Percentiles rank a stretch among this genome's conserved stretches.
Evolutionary conservation across 768 basidiomycete genomes (phyloP).

Genomic region (Kondoa subrosea): DNA sequence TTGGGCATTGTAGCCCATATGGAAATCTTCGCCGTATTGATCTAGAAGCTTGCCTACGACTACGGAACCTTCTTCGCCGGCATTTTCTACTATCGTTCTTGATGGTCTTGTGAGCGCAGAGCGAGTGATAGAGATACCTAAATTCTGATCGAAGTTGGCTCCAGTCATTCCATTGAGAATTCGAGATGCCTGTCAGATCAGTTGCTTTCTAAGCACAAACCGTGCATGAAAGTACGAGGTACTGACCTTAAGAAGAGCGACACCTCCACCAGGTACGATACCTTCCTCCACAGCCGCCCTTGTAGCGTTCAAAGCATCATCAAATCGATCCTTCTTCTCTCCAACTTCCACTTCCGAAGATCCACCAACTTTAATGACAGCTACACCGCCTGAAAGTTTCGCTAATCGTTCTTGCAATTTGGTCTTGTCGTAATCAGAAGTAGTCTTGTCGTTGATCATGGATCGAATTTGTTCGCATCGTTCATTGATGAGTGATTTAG

Average conservation of each 20-base stretch:
- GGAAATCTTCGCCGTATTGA: slow-evolving; percentile 52
- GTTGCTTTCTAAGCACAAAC: not conserved
- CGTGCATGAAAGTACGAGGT: not conserved
- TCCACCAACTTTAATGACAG: slow-evolving; percentile 96
- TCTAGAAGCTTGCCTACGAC: slow-evolving; percentile 72
- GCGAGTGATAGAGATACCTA: slow-evolving; percentile 82
- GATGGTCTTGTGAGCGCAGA: slow-evolving; percentile 64
- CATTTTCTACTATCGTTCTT: slow-evolving; percentile 78
- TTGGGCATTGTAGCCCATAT: slow-evolving; percentile 80
- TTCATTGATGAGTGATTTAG: slow-evolving; percentile 72
- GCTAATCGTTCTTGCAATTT: slow-evolving; percentile 95
- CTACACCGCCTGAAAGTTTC: slow-evolving; percentile 88
- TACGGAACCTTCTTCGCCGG: slow-evolving; percentile 82
- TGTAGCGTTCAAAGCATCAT: slow-evolving; percentile 74
- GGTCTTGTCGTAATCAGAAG: slow-evolving; percentile 79
- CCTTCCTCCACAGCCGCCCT: slow-evolving; percentile 97
- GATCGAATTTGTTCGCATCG: slow-evolving; percentile 91
- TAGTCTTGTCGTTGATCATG: slow-evolving; percentile 61
- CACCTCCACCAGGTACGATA: slow-evolving; percentile 90
- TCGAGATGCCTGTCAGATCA: slow-evolving; percentile 47
- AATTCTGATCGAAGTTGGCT: slow-evolving; percentile 89
- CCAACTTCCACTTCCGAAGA: slow-evolving; percentile 85
- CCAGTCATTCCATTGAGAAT: slow-evolving; percentile 59
- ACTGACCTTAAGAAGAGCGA: slow-evolving; percentile 49
- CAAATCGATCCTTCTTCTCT: slow-evolving; percentile 96